These are phyloP conservation scores for Aspergillus sp. DNA, from an alignment of 2,329 filamentous ascomycete genomes.

Conservation along the genomic window DNA sequence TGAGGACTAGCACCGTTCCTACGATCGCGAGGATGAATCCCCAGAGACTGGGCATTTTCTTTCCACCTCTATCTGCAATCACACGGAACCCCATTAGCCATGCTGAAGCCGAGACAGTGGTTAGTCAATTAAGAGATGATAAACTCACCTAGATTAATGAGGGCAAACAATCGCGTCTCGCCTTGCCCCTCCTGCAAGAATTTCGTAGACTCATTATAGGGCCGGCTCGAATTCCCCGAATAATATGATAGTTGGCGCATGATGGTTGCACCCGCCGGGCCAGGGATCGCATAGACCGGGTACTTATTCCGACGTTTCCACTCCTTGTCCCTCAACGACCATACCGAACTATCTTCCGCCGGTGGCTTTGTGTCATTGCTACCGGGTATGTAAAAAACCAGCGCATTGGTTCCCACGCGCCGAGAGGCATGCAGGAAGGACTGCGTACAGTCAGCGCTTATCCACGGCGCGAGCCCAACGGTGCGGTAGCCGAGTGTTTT, in stretches of 20 bases:
- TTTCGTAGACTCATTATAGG: constrained; percentile 27
- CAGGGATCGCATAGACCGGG: constrained; percentile 80
- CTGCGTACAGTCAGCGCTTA: constrained; percentile 68
- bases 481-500: constrained; percentile 66
- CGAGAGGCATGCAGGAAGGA: constrained; percentile 66
- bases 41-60: constrained; percentile 71
- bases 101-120: neutral
- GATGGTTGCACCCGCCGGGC: constrained; percentile 63
- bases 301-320: constrained; percentile 73
- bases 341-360: constrained; percentile 60
- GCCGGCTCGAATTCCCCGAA: constrained; percentile 67
- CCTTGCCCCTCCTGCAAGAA: constrained; percentile 13
- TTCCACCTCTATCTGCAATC: constrained; percentile 23
- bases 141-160: constrained; percentile 46
- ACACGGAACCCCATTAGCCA: neutral
- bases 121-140: neutral
- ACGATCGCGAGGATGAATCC: constrained; percentile 73
- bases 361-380: constrained; percentile 61
- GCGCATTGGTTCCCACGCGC: constrained; percentile 60
- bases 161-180: constrained; percentile 48
- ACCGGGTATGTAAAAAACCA: constrained; percentile 56
- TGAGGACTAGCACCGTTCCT: constrained; percentile 73
- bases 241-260: constrained; percentile 73
- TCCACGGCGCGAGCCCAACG: constrained; percentile 85
- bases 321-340: constrained; percentile 69